Evolutionary conservation across 2,329 filamentous ascomycete genomes (phyloP).

Genomic region (Ophiosphaerella herpotricha): DNA sequence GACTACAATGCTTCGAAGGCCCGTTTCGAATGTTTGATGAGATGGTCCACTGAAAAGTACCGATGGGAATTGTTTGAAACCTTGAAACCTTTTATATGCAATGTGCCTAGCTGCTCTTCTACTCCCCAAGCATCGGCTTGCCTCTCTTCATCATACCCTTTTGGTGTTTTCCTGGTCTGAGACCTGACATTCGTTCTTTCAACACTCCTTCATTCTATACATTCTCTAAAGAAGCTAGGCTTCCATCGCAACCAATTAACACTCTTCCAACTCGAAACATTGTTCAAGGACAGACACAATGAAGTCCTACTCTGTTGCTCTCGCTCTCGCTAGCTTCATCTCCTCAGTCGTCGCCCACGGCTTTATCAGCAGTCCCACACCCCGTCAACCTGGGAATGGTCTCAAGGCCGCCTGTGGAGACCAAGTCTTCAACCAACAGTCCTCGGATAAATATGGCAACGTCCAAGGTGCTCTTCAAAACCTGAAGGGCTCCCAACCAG

Average conservation of each 20-base stretch:
- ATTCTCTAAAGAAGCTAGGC: constrained; percentile 40
- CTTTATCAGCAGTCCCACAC: constrained; percentile 54
- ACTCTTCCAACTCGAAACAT: constrained; percentile 12
- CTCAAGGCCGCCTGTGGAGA: constrained; percentile 59
- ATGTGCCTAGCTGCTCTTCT: constrained; percentile 2
- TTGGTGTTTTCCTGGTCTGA: constrained; percentile 40
- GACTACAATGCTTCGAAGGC: constrained; percentile 18
- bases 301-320: constrained; percentile 50
- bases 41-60: constrained; percentile 28
- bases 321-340: constrained; percentile 50
- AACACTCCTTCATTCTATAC: constrained; percentile 36
- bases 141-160: constrained; percentile 31
- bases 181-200: constrained; percentile 46
- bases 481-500: constrained; percentile 49
- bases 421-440: constrained; percentile 60
- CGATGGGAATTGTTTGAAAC: constrained; percentile 15
- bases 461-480: constrained; percentile 60
- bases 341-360: constrained; percentile 59
- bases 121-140: constrained; percentile 24
- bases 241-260: constrained; percentile 32
- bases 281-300: constrained; percentile 38
- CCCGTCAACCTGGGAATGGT: constrained; percentile 57
- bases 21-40: constrained; percentile 46
- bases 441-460: constrained; percentile 61
- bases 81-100: constrained; percentile 25